Evolutionary conservation across 768 basidiomycete genomes (phyloP), one percentile per base, ranked within the genome.

Genomic region (Cystoderma amianthinum): DNA sequence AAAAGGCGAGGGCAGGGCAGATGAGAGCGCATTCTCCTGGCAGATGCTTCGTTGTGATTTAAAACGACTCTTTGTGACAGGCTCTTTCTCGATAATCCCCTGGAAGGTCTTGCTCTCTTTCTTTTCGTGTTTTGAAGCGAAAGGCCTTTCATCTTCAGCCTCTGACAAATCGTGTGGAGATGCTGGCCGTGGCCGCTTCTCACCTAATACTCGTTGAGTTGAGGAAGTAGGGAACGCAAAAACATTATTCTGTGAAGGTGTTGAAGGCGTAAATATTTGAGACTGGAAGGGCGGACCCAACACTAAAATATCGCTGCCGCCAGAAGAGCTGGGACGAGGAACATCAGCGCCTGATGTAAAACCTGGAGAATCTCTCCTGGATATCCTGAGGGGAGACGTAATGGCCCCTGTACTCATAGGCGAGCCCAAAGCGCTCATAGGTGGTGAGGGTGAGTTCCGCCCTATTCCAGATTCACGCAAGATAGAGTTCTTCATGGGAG

Each of bases 201-300:
- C 86, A 16, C 83, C 85, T 32, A 84, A 87, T 20, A 82, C 80
- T 3, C 74, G 72, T 28, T 72, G 60, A 19, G 62, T 68, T 38
- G 48, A 63, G 41, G 45, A 52, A 40, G 67, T 50, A 10, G 63
- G 49, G 18, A 52, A 48, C 10, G 59, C 53, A n/a, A n/a, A n/a
- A n/a, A n/a, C n/a, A n/a, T n/a, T n/a, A n/a, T n/a, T n/a, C 28
- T 62, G 51, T 21, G 63, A 48, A 15, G 68, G 59, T n/a, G 71
- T 61, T 2, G 72, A 59, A 22, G 76, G 67, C n/a, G 69, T 67
- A 36, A 77, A 69, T 18, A 76, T 67, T 45, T 79, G 76, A 2
- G 76, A 76, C 52, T 84, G 85, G 67, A 92, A 92, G 7, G 88
- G 88, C 7, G 89, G 91, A 50, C 88, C 88, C 20, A 83, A 80